Evolutionary conservation across 2,329 filamentous ascomycete genomes (phyloP).

Genomic region (Monilinia polystroma): DNA sequence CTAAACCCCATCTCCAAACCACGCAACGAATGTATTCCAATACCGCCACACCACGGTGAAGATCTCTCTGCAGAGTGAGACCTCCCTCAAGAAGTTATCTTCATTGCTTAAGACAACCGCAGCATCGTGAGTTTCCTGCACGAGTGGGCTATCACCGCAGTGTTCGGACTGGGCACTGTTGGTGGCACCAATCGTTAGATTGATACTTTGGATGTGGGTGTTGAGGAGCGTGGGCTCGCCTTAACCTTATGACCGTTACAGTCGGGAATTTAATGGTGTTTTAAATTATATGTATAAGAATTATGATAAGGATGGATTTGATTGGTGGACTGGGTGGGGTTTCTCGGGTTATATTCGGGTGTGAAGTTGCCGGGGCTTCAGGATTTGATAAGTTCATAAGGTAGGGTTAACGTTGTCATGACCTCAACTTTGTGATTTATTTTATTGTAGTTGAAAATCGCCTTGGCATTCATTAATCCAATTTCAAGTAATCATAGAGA

Average conservation of each 20-base stretch:
- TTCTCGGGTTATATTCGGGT: background rate
- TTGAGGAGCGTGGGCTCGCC: constrained; percentile 12
- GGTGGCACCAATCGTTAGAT: constrained; percentile 33
- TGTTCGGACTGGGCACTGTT: constrained; percentile 67
- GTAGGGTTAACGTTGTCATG: no score
- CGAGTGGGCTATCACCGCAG: constrained; percentile 65
- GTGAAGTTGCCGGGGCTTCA: no score
- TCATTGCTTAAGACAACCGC: constrained; percentile 64
- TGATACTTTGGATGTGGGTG: background rate
- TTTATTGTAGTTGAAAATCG: no score
- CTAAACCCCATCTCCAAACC: constrained; percentile 49
- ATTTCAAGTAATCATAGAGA: no score
- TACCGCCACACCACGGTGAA: constrained; percentile 68
- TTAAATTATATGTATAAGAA: accelerated
- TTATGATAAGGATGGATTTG: accelerated
- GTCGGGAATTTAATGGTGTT: accelerated
- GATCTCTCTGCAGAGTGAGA: constrained; percentile 69
- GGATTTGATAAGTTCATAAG: no score
- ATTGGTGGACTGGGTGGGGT: background rate
- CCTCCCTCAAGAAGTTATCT: constrained; percentile 68
- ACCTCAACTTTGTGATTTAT: no score
- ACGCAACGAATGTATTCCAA: constrained; percentile 64
- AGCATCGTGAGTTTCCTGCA: constrained; percentile 66
- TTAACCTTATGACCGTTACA: constrained; percentile 22
- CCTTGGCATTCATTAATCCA: no score